Evolutionary conservation across 129 eudicot genomes (phyloP).

Genomic region (Saussurea involucrata): DNA sequence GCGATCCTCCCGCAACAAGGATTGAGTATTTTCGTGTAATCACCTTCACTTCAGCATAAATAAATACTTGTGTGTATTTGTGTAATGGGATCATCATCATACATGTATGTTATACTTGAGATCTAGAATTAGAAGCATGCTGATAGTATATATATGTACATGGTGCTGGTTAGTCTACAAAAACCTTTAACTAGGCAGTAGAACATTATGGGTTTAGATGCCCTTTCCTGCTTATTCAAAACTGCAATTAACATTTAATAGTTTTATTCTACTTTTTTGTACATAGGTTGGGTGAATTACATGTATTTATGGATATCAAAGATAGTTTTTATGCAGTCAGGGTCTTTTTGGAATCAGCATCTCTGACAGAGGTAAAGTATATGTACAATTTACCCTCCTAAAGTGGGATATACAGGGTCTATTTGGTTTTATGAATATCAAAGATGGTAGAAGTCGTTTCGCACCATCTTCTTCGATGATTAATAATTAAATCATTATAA

Average conservation of each 20-base stretch:
- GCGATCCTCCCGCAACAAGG: conserved; percentile 59
- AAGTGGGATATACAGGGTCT: neutral
- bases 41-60: neutral
- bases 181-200: too few species aligned
- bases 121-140: neutral
- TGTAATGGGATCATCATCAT: neutral
- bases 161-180: neutral
- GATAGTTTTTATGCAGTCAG: neutral
- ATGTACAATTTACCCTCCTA: too few species aligned
- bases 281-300: neutral
- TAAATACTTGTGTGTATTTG: neutral
- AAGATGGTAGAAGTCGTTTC: neutral
- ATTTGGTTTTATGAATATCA: neutral
- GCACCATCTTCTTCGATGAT: neutral
- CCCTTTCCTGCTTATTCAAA: neutral
- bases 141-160: neutral
- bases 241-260: neutral
- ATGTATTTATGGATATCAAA: neutral
- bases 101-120: neutral
- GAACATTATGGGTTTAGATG: too few species aligned
- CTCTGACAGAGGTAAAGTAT: too few species aligned
- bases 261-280: neutral
- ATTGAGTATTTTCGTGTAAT: conserved; percentile 11
- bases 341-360: too few species aligned
- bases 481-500: neutral